Evolutionary conservation across 805 yeast species (phyloP), one percentile per base, ranked within the genome.

Genomic region (Lipomyces yamanashiensis): DNA sequence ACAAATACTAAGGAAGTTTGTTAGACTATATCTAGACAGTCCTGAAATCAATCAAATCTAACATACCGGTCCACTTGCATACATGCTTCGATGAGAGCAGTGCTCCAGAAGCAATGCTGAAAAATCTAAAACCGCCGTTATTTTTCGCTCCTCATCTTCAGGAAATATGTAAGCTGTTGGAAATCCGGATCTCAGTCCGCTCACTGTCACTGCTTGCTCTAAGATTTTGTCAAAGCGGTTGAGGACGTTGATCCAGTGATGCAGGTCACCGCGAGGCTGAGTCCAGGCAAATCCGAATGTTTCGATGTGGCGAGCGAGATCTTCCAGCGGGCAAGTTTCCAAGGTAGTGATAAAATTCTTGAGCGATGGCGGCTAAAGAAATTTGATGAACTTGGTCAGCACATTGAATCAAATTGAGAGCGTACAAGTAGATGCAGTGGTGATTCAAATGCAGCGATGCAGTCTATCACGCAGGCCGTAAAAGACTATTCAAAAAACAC

Each of bases 211-310:
- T 23, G 82, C 77, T 2, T 71, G 70, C 57, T 85, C 88, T 58
- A 90, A 77, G 7, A 90, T 80, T 12, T 79, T 81, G 73, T 92
- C 97, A 71, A 92, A 85, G 70, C 87, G 80, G 74, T 91, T 88
- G 70, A 93, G 78, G 0, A 90, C 85, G 0, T 87, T 82, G 36
- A 89, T 83, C 95, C 96, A 92, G 63, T 86, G 87, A 64, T 82
- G 82, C 40, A 93, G 75, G 69, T 90, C 88, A 43, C 88, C 89
- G 64, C 85, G 79, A 8, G 90, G 87, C 34, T 63, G 68, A 17
- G 59, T 58, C 69, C 69, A 66, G 8, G 44, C 40, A 9, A 52
- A 34, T 23, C 69, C 69, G 17, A 58, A 61, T 12, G 45, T 51
- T 8, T 54, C 59, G 23, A 66, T 40, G 23, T 55, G 61, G 6